These are phyloP conservation scores for Kwoniella pini DNA, from an alignment of 768 basidiomycete genomes.

Conservation along the genomic window DNA sequence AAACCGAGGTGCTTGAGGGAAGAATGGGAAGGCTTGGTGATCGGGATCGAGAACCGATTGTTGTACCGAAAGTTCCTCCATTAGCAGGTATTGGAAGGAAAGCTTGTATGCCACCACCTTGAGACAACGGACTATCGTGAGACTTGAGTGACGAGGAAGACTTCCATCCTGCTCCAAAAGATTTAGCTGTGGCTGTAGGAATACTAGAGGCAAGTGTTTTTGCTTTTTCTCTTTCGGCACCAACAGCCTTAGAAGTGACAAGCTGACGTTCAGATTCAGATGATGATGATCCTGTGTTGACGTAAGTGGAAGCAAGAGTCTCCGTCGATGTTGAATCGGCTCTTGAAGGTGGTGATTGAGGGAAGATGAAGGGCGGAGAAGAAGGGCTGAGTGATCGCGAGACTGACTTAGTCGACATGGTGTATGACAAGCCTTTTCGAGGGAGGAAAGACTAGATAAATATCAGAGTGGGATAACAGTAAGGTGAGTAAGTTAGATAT, in stretches of 20 bases:
- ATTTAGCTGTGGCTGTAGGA: conserved; percentile 12
- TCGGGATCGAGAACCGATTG: conserved; percentile 1
- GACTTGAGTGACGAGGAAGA: not conserved
- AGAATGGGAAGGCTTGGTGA: conserved; percentile 15
- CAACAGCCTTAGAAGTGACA: conserved; percentile 2
- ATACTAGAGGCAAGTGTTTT: not conserved
- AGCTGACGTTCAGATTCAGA: not conserved
- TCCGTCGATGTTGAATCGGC: not conserved
- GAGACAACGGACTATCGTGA: not conserved
- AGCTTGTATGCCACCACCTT: not conserved
- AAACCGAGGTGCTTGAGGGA: not conserved
- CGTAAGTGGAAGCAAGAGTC: conserved; percentile 4
- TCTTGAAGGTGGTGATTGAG: conserved; percentile 6
- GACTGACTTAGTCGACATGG: not conserved
- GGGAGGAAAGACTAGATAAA: not conserved
- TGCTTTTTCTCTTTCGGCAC: not conserved
- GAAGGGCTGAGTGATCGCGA: conserved; percentile 15
- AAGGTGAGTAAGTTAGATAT: too few relatives aligned
- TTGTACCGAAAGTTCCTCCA: not conserved
- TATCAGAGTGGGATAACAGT: too few relatives aligned
- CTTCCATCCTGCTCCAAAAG: conserved; percentile 23
- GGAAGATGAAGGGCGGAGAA: conserved; percentile 20
- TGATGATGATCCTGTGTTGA: not conserved
- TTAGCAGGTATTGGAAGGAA: not conserved
- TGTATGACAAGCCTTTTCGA: not conserved